A percentile compares a stretch with the other conserved stretches of the same genome.
phyloP scores from a whole-genome alignment of 2,329 filamentous ascomycete genomes.

The Epicoccum sorghinum region DNA sequence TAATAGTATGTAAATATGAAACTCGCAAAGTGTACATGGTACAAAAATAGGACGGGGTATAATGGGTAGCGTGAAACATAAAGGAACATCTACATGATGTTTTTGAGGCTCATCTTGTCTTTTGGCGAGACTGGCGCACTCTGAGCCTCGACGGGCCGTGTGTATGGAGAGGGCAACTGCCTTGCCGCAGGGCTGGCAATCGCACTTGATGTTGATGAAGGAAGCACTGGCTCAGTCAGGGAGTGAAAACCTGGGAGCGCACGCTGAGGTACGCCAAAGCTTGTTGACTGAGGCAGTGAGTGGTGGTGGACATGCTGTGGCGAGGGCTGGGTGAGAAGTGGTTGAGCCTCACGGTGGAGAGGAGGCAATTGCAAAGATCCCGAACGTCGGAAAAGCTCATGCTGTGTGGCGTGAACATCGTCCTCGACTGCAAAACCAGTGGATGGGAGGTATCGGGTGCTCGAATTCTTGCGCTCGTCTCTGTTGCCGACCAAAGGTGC shows the following conservation, averaged over 20 bases:
- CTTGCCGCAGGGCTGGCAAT: slow-evolving; percentile 36
- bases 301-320: slow-evolving; percentile 41
- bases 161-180: slow-evolving; percentile 42
- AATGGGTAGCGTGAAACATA: slow-evolving; percentile 29
- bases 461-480: slow-evolving; percentile 47
- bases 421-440: slow-evolving; percentile 48
- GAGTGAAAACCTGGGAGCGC: slow-evolving; percentile 42
- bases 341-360: slow-evolving; percentile 34
- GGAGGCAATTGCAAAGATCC: slow-evolving; percentile 45
- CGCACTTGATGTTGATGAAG: slow-evolving; percentile 30
- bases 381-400: slow-evolving; percentile 36
- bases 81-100: slow-evolving; percentile 39
- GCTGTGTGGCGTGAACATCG: slow-evolving; percentile 34
- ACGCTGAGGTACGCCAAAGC: slow-evolving; percentile 31
- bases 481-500: slow-evolving; percentile 44
- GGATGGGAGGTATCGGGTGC: slow-evolving; percentile 45
- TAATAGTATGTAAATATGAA: slow-evolving; percentile 20
- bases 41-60: slow-evolving; percentile 28
- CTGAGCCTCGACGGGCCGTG: slow-evolving; percentile 30
- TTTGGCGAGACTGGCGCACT: slow-evolving; percentile 44
- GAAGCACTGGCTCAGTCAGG: slow-evolving; percentile 40
- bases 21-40: slow-evolving; percentile 17
- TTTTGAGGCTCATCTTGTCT: slow-evolving; percentile 43
- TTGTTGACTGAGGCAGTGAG: slow-evolving; percentile 37
- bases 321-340: slow-evolving; percentile 42